Conservation (phyloP, 805 yeast genomes). For the Candida glaebosa region DNA sequence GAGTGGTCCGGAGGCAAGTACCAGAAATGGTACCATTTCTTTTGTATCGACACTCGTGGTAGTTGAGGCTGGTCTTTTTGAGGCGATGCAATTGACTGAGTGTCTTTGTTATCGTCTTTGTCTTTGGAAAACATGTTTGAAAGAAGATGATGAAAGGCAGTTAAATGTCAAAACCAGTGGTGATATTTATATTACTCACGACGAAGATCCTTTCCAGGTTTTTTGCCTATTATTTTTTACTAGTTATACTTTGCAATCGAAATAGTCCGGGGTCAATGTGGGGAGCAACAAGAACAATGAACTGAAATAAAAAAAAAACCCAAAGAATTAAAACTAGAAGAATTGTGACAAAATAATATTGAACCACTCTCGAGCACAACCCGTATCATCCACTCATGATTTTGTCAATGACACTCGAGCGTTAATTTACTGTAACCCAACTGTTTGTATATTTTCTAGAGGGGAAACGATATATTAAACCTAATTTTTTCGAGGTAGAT, state of each 20-base stretch:
- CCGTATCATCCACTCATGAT: neutral
- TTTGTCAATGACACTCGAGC: too few species aligned
- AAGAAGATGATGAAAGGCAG: neutral
- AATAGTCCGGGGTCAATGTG: neutral
- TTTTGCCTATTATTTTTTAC: neutral
- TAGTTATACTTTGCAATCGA: neutral
- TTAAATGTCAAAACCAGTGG: too few species aligned
- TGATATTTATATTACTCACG: too few species aligned
- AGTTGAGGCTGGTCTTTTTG: neutral
- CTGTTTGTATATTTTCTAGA: too few species aligned
- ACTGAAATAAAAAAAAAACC: too few species aligned
- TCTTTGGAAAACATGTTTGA: neutral
- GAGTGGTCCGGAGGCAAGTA: constrained; percentile 7
- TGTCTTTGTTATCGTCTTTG: neutral
- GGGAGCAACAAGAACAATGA: neutral
- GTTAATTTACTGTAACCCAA: too few species aligned
- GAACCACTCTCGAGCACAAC: neutral
- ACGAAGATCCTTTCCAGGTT: neutral
- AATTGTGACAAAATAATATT: neutral
- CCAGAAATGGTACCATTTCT: constrained; percentile 6
- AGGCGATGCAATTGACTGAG: constrained; percentile 1
- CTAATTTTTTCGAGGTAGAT: too few species aligned
- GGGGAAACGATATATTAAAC: too few species aligned
- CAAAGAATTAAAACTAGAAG: too few species aligned
- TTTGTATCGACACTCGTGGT: neutral